A percentile compares a stretch with the other conserved stretches of the same genome.
Conservation (phyloP, 208 protist species). For the Leishmania gerbilli region DNA sequence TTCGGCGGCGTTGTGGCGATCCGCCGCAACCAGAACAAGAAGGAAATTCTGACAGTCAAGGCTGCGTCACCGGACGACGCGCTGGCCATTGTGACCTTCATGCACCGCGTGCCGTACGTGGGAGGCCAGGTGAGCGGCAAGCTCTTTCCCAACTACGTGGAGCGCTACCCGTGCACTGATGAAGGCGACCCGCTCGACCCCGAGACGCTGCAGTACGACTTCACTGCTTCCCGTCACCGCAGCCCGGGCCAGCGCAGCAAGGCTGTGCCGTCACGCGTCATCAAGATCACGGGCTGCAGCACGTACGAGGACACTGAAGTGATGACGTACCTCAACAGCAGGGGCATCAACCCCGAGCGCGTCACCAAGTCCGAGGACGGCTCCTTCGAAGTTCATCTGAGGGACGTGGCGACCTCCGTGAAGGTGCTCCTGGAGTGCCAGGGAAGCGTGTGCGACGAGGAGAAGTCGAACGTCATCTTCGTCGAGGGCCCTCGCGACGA, state of each 20-base stretch:
- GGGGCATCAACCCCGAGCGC: conserved; percentile 69
- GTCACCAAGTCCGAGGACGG: conserved; percentile 81
- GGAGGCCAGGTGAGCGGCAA: conserved; percentile 85
- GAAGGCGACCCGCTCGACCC: conserved; percentile 77
- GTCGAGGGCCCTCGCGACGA: conserved; percentile 60
- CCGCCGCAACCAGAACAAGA: conserved; percentile 88
- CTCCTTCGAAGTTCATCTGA: conserved; percentile 69
- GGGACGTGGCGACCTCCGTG: conserved; percentile 70
- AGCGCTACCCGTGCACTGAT: conserved; percentile 86
- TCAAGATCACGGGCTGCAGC: conserved; percentile 83
- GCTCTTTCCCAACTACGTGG: conserved; percentile 84
- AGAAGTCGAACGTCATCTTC: conserved; percentile 90
- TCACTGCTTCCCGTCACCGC: conserved; percentile 87
- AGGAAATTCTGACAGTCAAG: conserved; percentile 89
- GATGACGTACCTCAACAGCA: conserved; percentile 82
- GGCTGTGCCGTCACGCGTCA: conserved; percentile 59
- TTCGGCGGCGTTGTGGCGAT: conserved; percentile 87
- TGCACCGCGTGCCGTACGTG: conserved; percentile 79
- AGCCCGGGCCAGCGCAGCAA: conserved; percentile 84
- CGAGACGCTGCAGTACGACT: conserved; percentile 84
- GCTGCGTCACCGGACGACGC: conserved; percentile 80
- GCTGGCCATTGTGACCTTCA: conserved; percentile 65
- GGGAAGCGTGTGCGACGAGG: conserved; percentile 83
- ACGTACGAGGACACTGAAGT: conserved; percentile 80
- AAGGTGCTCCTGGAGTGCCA: conserved; percentile 84